Base-by-base conservation (phyloP, 306 rosid species). In the Alnus rubra region DNA sequence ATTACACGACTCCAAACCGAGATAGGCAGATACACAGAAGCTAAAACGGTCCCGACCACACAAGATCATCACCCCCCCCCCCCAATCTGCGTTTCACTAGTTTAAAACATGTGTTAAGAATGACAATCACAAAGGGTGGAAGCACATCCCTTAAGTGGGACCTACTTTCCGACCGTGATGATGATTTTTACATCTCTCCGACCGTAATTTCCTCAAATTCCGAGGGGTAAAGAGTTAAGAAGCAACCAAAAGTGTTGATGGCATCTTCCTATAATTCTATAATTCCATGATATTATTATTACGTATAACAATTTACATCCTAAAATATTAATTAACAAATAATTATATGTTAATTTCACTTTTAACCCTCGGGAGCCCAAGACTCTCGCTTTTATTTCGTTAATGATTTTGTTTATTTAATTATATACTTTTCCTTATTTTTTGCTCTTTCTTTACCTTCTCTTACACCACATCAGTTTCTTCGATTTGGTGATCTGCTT, bases 401-500 rank as follows among this genome's bases (percentile, higher is more conserved):
- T 14, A 68, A 30, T 13, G 58, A 37, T 75, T 7, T 60, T 74
- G 3, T 56, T 37, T 70, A 30, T 60, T 63, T 35, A 0, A 71
- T 59, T 59, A 13, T 52, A 15, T n/a, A 1, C 59, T 50, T 67
- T 8, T 39, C 44, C 42, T 55, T 59, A 59, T 55, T 35, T 37
- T 78, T 60, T 74, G 67, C 69, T 78, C 80, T 77, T 39, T 74
- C 90, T 87, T 89, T 88, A 85, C 97, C 90, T 91, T 94, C 84
- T 84, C 86, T 78, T 82, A 56, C 84, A 86, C 83, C 83, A 82
- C 80, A 80, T 72, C 91, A 84, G 83, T 81, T 90, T 92, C 89
- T 88, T 88, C 89, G 91, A 90, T 91, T 93, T 88, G 93, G 89
- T 95, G 97, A 92, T 95, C 98, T 92, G 92, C 92, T 92, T 76